Conservation (phyloP, 345 rosid species). For the Stellera chamaejasme region DNA sequence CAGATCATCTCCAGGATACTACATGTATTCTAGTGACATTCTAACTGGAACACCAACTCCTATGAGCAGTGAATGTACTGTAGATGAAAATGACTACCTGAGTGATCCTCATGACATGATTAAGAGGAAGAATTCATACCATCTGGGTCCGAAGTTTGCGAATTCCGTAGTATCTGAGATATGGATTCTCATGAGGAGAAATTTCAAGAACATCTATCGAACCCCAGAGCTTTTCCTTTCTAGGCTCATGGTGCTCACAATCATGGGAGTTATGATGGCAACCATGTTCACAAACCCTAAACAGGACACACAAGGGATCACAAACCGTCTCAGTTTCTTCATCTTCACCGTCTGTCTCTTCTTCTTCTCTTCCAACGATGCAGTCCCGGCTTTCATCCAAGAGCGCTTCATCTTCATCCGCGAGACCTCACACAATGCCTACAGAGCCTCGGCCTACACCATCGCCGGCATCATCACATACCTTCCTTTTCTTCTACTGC, state of each 20-base stretch:
- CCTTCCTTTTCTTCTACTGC: conserved; percentile 52
- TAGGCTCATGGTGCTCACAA: conserved; percentile 47
- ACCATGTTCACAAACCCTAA: conserved; percentile 58
- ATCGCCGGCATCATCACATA: conserved; percentile 54
- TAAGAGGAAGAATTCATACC: not conserved
- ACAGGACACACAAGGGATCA: conserved; percentile 38
- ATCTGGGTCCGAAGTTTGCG: conserved; percentile 34
- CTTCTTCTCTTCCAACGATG: conserved; percentile 73
- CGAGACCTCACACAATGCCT: conserved; percentile 60
- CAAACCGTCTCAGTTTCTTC: conserved; percentile 50
- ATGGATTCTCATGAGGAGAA: conserved; percentile 59
- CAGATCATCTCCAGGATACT: conserved; percentile 45
- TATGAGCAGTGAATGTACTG: conserved; percentile 67
- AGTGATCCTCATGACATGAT: conserved; percentile 21
- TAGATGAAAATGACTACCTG: conserved; percentile 51
- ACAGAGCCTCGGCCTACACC: conserved; percentile 58
- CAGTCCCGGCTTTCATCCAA: conserved; percentile 65
- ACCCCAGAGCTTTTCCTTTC: conserved; percentile 72
- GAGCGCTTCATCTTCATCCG: conserved; percentile 59
- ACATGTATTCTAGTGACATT: conserved; percentile 36
- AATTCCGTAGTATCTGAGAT: conserved; percentile 47
- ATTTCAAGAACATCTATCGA: conserved; percentile 53
- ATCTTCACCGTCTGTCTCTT: conserved; percentile 59
- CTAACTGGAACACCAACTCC: conserved; percentile 47
- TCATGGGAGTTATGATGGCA: conserved; percentile 72